Percentiles rank a stretch among this genome's conserved stretches.
Conservation (phyloP, 306 rosid species). For the Fragaria nilgerrensis region DNA sequence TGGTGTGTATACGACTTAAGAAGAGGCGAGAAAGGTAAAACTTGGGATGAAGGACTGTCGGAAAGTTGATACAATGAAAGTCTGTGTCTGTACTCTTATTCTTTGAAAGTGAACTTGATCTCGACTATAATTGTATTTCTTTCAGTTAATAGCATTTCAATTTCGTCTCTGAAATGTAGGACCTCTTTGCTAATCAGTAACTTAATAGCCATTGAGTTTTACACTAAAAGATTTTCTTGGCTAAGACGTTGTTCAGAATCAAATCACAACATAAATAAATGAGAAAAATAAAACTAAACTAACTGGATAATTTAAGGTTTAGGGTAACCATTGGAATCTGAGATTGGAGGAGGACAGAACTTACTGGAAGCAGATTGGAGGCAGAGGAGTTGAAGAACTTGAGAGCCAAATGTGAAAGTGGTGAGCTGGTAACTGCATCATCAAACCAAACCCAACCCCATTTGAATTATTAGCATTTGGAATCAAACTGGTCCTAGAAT, state of each 20-base stretch:
- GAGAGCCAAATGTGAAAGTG: conserved; percentile 77
- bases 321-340: not conserved
- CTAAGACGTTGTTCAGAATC: not conserved
- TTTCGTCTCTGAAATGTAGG: not conserved
- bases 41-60: too few relatives aligned
- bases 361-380: conserved; percentile 88
- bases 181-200: not conserved
- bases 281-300: not conserved
- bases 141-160: not conserved
- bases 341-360: conserved; percentile 3
- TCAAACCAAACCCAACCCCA: not conserved
- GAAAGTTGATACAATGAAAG: too few relatives aligned
- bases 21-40: too few relatives aligned
- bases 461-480: not conserved
- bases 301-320: not conserved
- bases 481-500: not conserved
- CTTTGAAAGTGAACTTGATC: too few relatives aligned
- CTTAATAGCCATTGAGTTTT: not conserved
- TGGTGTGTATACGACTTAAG: not conserved
- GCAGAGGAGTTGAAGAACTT: conserved; percentile 62
- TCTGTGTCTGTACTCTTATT: too few relatives aligned
- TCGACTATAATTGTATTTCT: not conserved
- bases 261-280: not conserved
- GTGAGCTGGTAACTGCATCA: conserved; percentile 74
- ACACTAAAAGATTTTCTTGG: too few relatives aligned